These are phyloP conservation scores for Marasmius oreades DNA, from an alignment of 1,284 basidiomycete genomes.

Conservation along the genomic window DNA sequence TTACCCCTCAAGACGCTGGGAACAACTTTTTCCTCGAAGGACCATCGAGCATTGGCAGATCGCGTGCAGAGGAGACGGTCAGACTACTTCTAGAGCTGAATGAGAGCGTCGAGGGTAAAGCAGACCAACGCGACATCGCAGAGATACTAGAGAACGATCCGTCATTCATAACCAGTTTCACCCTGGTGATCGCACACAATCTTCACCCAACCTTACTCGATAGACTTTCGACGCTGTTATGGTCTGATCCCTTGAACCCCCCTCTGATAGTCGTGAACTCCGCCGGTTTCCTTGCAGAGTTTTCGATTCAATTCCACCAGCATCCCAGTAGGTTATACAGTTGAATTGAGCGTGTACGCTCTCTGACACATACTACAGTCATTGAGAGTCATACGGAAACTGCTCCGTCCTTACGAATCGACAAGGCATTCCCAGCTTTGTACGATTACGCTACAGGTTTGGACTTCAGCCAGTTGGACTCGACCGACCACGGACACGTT, in stretches of 20 bases:
- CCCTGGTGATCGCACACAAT: conserved; percentile 86
- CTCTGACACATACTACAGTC: conserved; percentile 44
- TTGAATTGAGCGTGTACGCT: too few relatives aligned
- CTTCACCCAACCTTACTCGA: conserved; percentile 54
- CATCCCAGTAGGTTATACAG: conserved; percentile 62
- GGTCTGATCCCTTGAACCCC: conserved; percentile 56
- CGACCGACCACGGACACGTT: conserved; percentile 83
- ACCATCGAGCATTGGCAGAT: conserved; percentile 71
- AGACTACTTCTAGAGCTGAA: conserved; percentile 84
- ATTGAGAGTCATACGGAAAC: conserved; percentile 92
- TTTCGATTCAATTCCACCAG: conserved; percentile 84
- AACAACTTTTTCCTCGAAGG: conserved; percentile 96
- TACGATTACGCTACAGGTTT: conserved; percentile 69
- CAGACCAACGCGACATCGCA: conserved; percentile 56
- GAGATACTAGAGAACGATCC: conserved; percentile 55
- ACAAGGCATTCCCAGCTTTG: conserved; percentile 84
- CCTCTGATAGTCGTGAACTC: conserved; percentile 77
- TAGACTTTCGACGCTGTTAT: conserved; percentile 62
- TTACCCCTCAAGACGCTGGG: conserved; percentile 77
- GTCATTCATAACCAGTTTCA: conserved; percentile 55
- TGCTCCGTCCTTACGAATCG: conserved; percentile 81
- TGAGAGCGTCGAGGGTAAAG: conserved; percentile 74
- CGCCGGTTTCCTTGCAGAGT: conserved; percentile 86
- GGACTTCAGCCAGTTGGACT: conserved; percentile 75
- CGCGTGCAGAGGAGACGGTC: conserved; percentile 79